These are phyloP conservation scores for Lipomyces chichibuensis DNA, from an alignment of 805 yeast genomes.

Conservation along the genomic window DNA sequence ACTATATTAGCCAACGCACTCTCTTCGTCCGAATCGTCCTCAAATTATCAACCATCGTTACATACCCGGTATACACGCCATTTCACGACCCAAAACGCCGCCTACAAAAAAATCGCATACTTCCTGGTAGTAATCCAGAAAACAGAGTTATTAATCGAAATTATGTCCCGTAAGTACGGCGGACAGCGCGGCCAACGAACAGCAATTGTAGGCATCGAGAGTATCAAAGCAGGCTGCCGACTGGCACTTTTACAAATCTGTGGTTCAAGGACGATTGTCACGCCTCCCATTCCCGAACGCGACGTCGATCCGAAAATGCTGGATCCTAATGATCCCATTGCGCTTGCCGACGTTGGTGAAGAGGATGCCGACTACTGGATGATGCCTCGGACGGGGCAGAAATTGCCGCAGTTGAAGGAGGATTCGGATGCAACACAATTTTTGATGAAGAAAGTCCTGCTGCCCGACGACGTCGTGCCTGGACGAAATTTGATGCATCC, in stretches of 20 bases:
- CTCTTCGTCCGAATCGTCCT: slow-evolving; percentile 8
- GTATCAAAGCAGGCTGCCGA: slow-evolving; percentile 40
- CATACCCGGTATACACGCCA: slow-evolving; percentile 43
- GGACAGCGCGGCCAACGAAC: slow-evolving; percentile 42
- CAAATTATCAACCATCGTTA: slow-evolving; percentile 30
- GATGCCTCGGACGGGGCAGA: slow-evolving; percentile 38
- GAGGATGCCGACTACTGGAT: slow-evolving; percentile 17
- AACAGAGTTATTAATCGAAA: slow-evolving; percentile 47
- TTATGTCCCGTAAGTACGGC: slow-evolving; percentile 41
- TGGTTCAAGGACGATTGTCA: slow-evolving; percentile 40
- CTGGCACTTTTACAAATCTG: slow-evolving; percentile 41
- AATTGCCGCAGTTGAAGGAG: slow-evolving; percentile 24
- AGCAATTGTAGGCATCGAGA: slow-evolving; percentile 38
- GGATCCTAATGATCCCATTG: slow-evolving; percentile 21
- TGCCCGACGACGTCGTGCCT: slow-evolving; percentile 43
- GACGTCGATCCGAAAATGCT: slow-evolving; percentile 45
- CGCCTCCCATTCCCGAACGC: slow-evolving; percentile 43
- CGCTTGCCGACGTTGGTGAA: background rate
- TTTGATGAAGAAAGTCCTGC: slow-evolving; percentile 39
- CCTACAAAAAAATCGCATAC: slow-evolving; percentile 42
- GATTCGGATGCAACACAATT: slow-evolving; percentile 36
- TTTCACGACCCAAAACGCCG: slow-evolving; percentile 29
- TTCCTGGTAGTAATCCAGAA: slow-evolving; percentile 42
- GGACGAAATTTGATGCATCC: slow-evolving; percentile 42
- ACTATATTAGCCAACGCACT: slow-evolving; percentile 43